Evolutionary conservation across 2,329 filamentous ascomycete genomes (phyloP).

Genomic region (Periconia sp.): DNA sequence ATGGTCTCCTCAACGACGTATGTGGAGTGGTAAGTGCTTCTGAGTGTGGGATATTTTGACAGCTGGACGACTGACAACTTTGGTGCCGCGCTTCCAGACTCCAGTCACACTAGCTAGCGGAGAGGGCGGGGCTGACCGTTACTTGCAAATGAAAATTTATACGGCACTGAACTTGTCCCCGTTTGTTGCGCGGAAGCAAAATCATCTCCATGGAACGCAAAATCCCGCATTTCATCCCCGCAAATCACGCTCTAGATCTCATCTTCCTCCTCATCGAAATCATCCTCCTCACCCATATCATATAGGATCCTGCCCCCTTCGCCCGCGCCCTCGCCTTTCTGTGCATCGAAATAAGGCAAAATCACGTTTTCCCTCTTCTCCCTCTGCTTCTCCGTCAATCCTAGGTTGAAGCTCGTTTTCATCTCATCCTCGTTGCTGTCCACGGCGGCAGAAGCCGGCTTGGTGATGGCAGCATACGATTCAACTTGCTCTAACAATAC

Average conservation of each 20-base stretch:
- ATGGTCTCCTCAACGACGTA: no score
- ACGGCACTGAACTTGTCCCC: no score
- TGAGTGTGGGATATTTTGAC: no score
- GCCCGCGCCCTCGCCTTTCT: slow-evolving; percentile 68
- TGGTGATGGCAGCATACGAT: slow-evolving; percentile 32
- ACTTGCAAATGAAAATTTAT: no score
- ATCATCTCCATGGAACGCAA: no score
- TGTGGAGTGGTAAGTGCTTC: no score
- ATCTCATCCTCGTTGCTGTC: slow-evolving; percentile 32
- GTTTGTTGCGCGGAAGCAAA: no score
- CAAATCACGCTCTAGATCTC: slow-evolving; percentile 63
- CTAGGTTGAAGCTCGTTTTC: slow-evolving; percentile 77
- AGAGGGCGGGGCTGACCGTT: no score
- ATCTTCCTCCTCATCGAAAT: slow-evolving; percentile 95
- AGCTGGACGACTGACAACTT: no score
- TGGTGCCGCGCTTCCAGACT: no score
- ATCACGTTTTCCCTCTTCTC: slow-evolving; percentile 85
- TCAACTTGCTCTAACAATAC: slow-evolving; percentile 74
- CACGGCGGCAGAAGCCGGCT: slow-evolving; percentile 11
- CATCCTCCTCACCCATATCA: slow-evolving; percentile 94
- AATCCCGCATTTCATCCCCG: no score
- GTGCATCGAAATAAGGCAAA: slow-evolving; percentile 94
- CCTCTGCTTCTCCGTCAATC: slow-evolving; percentile 87
- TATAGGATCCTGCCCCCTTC: slow-evolving; percentile 94
- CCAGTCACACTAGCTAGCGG: no score